Conservation (phyloP, 257 asterid genomes). For the Salvia hispanica region DNA sequence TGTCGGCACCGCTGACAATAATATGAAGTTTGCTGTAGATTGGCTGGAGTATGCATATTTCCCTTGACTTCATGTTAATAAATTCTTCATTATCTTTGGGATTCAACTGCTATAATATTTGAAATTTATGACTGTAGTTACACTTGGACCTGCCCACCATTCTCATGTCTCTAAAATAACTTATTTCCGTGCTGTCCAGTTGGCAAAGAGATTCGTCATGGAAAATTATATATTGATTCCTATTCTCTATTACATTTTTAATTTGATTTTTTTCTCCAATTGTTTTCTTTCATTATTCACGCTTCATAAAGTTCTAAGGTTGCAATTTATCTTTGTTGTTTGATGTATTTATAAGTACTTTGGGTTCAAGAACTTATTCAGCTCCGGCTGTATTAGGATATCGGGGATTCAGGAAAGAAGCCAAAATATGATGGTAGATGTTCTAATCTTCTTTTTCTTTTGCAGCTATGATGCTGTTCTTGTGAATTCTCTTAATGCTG, state of each 20-base stretch:
- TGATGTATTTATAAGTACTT: neutral
- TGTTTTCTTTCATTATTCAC: neutral
- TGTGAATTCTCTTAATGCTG: slow-evolving; percentile 76
- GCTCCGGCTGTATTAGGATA: neutral
- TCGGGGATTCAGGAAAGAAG: neutral
- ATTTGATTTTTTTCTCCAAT: neutral
- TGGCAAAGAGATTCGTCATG: neutral
- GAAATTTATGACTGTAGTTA: neutral
- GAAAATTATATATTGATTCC: neutral
- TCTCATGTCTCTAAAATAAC: slow-evolving; percentile 14
- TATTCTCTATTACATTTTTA: neutral
- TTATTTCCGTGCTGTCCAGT: neutral
- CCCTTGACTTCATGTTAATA: neutral
- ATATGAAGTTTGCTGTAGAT: slow-evolving; percentile 56
- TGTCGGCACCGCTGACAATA: slow-evolving; percentile 45
- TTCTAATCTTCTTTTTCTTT: slow-evolving; percentile 29
- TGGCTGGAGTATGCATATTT: slow-evolving; percentile 74
- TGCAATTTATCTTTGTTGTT: neutral
- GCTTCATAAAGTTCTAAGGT: neutral
- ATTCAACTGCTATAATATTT: slow-evolving; percentile 4
- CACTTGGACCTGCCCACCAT: slow-evolving; percentile 1
- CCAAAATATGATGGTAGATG: neutral
- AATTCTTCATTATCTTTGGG: neutral
- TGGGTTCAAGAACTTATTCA: neutral
- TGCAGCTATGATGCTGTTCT: slow-evolving; percentile 83